Evolutionary conservation across 441 rosid genomes (phyloP), one percentile per base, ranked within the genome.

Genomic region (Kokia cookei): DNA sequence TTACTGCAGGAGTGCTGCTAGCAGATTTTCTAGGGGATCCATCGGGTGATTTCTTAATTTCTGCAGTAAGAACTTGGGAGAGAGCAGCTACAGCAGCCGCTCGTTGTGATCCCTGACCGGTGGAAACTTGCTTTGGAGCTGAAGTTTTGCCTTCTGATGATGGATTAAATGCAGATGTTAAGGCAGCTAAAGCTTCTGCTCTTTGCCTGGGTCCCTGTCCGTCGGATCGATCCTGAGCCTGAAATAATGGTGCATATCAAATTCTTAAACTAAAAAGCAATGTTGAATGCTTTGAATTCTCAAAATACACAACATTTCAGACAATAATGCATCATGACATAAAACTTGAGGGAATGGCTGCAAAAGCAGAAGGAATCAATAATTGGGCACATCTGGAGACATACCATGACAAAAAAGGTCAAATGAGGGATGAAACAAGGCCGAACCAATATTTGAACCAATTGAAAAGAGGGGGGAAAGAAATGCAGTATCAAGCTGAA

Each of bases 11-110:
- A 75, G 93, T 86, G 81, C 87, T 88, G 66, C 86, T 81, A 19
- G 79, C 77, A 47, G 87, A 80, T 81, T 74, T 83, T 19, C 86
- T 75, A 61, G 97, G 96, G 74, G 98, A 90, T 77, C 71, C 66
- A 72, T 85, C 94, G 22, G 95, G 91, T 14, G 97, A 84, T 82
- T 80, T 84, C 78, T 83, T 89, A 87, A 86, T 88, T 77, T 96
- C 99, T 62, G 97, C 98, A 22, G 88, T 89, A 76, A 96, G 98
- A 76, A 94, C 98, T 40, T 84, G 82, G 12, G 98, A 96, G 73
- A 96, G 95, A 82, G 98, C 99, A 58, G 99, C 98, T 50, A 94
- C 97, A 40, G 99, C 99, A 50, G 99, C 99, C 58, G 98, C 97
- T 82, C 98, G 91, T 77, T 96, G 99, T 29, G 98, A 90, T 75